Percentiles rank a stretch among this genome's conserved stretches.
Evolutionary conservation across 2,329 filamentous ascomycete species (phyloP).

Genomic region (Aspergillus carbonarius): DNA sequence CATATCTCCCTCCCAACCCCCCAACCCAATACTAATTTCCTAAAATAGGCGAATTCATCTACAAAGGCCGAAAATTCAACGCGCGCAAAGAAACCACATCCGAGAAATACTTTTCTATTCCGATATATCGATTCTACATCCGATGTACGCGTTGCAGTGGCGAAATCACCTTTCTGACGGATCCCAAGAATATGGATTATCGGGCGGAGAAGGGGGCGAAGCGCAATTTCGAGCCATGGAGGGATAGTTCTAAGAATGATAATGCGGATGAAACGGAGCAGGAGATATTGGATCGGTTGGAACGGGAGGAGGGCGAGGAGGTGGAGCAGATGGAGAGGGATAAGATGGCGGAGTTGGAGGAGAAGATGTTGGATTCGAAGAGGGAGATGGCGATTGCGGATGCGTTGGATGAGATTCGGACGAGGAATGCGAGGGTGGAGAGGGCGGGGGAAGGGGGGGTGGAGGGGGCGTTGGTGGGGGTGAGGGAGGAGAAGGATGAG

Average conservation of each 20-base stretch:
- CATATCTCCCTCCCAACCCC: neutral
- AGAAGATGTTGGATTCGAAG: slow-evolving; percentile 89
- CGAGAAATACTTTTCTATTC: slow-evolving; percentile 83
- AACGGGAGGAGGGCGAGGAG: slow-evolving; percentile 68
- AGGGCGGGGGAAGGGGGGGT: slow-evolving; percentile 67
- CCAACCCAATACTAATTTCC: neutral
- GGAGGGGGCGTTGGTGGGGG: slow-evolving; percentile 56
- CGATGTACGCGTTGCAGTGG: slow-evolving; percentile 81
- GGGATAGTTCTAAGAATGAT: slow-evolving; percentile 58
- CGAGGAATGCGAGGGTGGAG: slow-evolving; percentile 84
- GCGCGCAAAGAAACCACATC: slow-evolving; percentile 89
- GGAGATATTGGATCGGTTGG: slow-evolving; percentile 78
- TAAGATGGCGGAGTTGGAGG: slow-evolving; percentile 92
- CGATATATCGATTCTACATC: slow-evolving; percentile 88
- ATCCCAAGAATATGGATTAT: slow-evolving; percentile 94
- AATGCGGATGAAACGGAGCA: slow-evolving; percentile 75
- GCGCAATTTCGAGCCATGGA: slow-evolving; percentile 92
- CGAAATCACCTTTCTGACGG: slow-evolving; percentile 91
- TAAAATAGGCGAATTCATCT: slow-evolving; percentile 72
- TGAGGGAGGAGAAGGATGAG: slow-evolving; percentile 56
- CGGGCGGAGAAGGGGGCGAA: slow-evolving; percentile 77
- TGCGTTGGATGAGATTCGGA: slow-evolving; percentile 90
- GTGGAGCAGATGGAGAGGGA: slow-evolving; percentile 71
- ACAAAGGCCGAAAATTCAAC: slow-evolving; percentile 94
- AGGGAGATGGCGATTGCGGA: slow-evolving; percentile 96